These are phyloP conservation scores for Syzygium malaccense DNA, from an alignment of 441 rosid species.

Conservation along the genomic window DNA sequence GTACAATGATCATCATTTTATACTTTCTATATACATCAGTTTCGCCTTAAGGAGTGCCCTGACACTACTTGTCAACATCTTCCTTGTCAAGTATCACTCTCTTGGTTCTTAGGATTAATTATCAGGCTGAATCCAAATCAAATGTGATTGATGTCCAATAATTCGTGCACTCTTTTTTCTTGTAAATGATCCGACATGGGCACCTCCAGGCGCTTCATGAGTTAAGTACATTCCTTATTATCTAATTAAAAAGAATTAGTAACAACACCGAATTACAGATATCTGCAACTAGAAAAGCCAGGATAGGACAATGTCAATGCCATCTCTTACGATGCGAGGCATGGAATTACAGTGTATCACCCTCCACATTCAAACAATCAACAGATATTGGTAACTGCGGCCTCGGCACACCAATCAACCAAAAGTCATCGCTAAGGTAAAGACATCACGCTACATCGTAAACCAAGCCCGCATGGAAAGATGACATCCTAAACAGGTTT, in stretches of 20 bases:
- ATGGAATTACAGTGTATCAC: not conserved
- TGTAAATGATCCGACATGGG: not conserved
- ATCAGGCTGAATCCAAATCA: not conserved
- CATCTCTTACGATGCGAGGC: not conserved
- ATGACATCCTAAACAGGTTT: not conserved
- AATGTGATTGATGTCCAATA: not conserved
- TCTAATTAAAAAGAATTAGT: not conserved
- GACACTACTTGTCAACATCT: not conserved
- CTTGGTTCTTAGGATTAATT: not conserved
- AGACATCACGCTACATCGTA: not conserved
- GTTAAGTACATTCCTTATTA: not conserved
- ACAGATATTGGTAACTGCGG: not conserved
- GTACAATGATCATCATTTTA: not conserved
- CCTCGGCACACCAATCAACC: not conserved
- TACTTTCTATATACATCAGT: not conserved
- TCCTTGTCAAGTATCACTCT: not conserved
- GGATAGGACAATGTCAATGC: not conserved
- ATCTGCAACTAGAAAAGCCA: not conserved
- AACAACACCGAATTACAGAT: not conserved
- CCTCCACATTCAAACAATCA: not conserved
- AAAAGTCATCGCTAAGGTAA: not conserved
- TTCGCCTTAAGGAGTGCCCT: not conserved
- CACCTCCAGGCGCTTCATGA: not conserved
- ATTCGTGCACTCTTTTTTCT: not conserved
- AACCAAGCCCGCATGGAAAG: not conserved